Evolutionary conservation across 192 early-diverging fungal species (phyloP).

Genomic region (Gonapodya prolifera): DNA sequence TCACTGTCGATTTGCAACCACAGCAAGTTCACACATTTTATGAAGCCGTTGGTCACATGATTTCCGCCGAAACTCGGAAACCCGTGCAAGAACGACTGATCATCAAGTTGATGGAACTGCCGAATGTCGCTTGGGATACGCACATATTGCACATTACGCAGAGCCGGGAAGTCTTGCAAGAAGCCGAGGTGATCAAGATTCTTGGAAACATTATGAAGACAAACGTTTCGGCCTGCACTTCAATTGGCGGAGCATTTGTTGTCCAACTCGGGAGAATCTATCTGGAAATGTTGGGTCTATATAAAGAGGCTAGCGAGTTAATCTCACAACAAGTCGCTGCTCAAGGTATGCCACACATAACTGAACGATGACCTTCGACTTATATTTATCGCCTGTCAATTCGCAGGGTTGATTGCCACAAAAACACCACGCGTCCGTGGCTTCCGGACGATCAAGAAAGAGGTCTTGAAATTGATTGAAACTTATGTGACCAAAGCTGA

Average conservation of each 20-base stretch:
- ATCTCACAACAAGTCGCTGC: conserved; percentile 66
- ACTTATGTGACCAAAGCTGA: conserved; percentile 80
- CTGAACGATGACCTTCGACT: background rate
- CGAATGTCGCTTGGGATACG: conserved; percentile 76
- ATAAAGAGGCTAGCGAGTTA: conserved; percentile 72
- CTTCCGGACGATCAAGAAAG: conserved; percentile 92
- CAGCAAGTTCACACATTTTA: conserved; percentile 97
- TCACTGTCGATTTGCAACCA: conserved; percentile 81
- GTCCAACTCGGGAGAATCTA: conserved; percentile 83
- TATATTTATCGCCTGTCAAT: conserved; percentile 7
- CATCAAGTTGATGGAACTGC: conserved; percentile 71
- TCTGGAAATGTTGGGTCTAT: conserved; percentile 80
- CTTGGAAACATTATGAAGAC: conserved; percentile 89
- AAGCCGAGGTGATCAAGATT: conserved; percentile 69
- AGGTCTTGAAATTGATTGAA: conserved; percentile 85
- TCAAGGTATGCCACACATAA: conserved; percentile 30
- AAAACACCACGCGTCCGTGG: conserved; percentile 77
- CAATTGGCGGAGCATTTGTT: conserved; percentile 78
- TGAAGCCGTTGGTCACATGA: conserved; percentile 96
- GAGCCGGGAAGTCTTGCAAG: conserved; percentile 56
- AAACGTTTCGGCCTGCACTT: conserved; percentile 81
- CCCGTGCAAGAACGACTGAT: conserved; percentile 71
- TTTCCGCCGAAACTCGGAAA: conserved; percentile 79
- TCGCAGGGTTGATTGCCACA: conserved; percentile 70
- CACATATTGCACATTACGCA: conserved; percentile 57